Base-by-base conservation (phyloP, 2,329 filamentous ascomycete genomes). In the Exutisphaerella laricina region DNA sequence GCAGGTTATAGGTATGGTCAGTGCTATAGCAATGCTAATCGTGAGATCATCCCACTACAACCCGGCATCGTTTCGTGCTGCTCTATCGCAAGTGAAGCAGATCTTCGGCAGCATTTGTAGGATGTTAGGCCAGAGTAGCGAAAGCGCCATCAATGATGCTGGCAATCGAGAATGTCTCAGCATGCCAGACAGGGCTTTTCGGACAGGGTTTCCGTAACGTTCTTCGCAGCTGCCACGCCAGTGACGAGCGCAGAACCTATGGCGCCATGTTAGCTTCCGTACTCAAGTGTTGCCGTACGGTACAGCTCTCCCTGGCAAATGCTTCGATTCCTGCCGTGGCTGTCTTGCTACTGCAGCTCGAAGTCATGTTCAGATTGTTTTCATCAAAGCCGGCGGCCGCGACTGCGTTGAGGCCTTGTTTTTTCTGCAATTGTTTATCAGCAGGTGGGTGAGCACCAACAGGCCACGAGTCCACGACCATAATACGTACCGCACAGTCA, bases 11-110 rank as follows among this genome's bases (percentile, higher is more conserved):
- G 47, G 44, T 20, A 52, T 46, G 12, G 50, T 23, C 1, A 50
- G 39, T 8, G 47, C 5, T 23, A 47, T 43, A 3, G 47, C 50
- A 28, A 50, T 9, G 14, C 31, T 46, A 12, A 52, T 50, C n/a
- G 45, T 43, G 6, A 42, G 23, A 30, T 52, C 47, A n/a, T 52
- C 50, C 47, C 47, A 52, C 44, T 46, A 50, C 16, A 50, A 32
- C 21, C 49, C 43, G 5, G 44, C 34, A 30, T 50, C 41, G 12
- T 48, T 31, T 12, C 47, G 39, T 10, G 47, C 39, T 20, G 36
- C 39, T 41, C 22, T 45, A n/a, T 45, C 41, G 22, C 49, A 50
- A 10, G 49, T 43, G 16, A 50, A 48, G 12, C 14, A 36, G 5
- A 52, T 32, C 37, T 52, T 50, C 18, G 50, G 50, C 1, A 47